phyloP scores from a whole-genome alignment of 2,329 filamentous ascomycete genomes.

The Verticillium albo-atrum region DNA sequence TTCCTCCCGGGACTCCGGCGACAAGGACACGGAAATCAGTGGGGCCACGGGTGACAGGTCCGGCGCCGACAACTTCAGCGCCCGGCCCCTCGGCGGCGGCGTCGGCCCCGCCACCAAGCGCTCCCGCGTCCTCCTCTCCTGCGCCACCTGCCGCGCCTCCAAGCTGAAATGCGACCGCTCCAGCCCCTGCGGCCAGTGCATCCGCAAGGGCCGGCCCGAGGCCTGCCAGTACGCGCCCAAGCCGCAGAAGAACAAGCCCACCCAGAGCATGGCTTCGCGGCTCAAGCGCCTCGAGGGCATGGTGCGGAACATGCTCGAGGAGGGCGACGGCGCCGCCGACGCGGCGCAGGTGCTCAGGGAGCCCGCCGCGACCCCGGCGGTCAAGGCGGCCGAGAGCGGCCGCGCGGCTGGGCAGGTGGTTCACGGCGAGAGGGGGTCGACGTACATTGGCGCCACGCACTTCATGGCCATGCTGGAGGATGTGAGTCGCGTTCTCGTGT shows the following conservation, averaged over 20 bases:
- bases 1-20: neutral
- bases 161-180: conserved; percentile 55
- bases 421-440: conserved; percentile 34
- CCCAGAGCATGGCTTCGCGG: conserved; percentile 48
- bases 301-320: conserved; percentile 51
- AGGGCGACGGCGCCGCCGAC: conserved; percentile 18
- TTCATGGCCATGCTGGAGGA: conserved; percentile 58
- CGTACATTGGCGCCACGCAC: conserved; percentile 55
- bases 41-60: neutral
- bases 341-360: neutral
- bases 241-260: conserved; percentile 32
- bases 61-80: neutral
- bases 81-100: neutral
- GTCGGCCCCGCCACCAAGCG: conserved; percentile 29
- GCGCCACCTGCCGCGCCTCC: conserved; percentile 45
- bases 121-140: conserved; percentile 46
- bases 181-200: conserved; percentile 47
- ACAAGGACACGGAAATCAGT: neutral
- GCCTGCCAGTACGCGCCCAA: conserved; percentile 46
- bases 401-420: conserved; percentile 36
- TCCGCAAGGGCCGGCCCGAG: conserved; percentile 41
- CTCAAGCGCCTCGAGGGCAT: conserved; percentile 52
- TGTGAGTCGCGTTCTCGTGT: conserved; percentile 29
- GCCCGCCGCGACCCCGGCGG: neutral
- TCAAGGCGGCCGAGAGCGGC: conserved; percentile 8